Evolutionary conservation across 1,284 basidiomycete genomes (phyloP), one percentile per base, ranked within the genome.

Genomic region (Cronartium quercuum): DNA sequence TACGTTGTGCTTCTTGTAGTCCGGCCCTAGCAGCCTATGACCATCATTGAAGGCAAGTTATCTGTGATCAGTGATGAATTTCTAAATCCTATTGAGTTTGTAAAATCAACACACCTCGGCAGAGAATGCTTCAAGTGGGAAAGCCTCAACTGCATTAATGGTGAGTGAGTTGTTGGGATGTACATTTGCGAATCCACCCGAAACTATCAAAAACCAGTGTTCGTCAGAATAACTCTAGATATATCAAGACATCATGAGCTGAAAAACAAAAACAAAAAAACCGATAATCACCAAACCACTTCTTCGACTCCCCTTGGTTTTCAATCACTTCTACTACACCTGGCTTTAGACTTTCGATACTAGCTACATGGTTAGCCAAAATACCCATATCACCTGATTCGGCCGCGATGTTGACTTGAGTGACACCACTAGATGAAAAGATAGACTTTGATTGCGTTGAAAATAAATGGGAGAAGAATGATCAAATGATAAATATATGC

Each of bases 381-480:
- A 97, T 91, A 86, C 94, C 94, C 93, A 97, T 96, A 83, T 96
- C 94, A 83, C 94, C 94, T n/a, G 91, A 90, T 75, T 89, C 90
- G 66, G 93, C 94, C 61, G 93, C 85, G 79, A 96, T 85, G 85
- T 95, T 96, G 79, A 97, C 94, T 84, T 96, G 94, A 42, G 91
- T 88, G 76, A 95, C 94, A 83, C 93, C 92, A 79, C 88, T 83
- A 38, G 91, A 91, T 76, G 87, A 87, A 86, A 88, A 95, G 82
- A 97, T 88, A 69, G 92, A 85, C 94, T 96, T 80, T 61, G 24
- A 29, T 29, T 29, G 29, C 29, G 29, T 29, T 29, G 29, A 4
- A 63, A 35, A 15, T 7, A 10, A 12, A 41, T 41, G 1, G 41
- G 51, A 42, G 3, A 21, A 29, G 15, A 73, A 41, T 41, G 51